Conservation (phyloP, 1,139 yeast species). For the Candida sojae region DNA sequence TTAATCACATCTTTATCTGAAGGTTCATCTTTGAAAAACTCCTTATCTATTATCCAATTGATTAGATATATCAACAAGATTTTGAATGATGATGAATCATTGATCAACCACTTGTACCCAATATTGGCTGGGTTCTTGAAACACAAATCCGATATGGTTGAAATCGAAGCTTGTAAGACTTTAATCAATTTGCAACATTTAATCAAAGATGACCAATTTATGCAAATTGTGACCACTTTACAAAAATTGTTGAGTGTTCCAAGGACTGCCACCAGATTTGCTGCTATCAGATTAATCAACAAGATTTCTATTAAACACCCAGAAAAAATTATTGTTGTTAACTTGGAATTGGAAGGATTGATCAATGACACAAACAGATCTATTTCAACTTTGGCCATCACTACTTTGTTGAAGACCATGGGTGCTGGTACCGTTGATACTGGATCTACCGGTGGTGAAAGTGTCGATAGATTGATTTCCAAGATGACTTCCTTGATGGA, state of each 20-base stretch:
- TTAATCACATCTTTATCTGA: constrained; percentile 79
- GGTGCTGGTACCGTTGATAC: constrained; percentile 57
- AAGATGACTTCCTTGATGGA: constrained; percentile 89
- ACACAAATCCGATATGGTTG: constrained; percentile 88
- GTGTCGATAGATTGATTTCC: constrained; percentile 84
- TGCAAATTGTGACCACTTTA: constrained; percentile 66
- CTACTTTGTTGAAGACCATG: constrained; percentile 93
- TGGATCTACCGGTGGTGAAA: constrained; percentile 49
- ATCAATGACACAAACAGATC: constrained; percentile 89
- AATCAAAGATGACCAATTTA: constrained; percentile 63
- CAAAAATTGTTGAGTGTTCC: constrained; percentile 85
- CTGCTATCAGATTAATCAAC: constrained; percentile 89
- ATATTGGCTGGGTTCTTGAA: constrained; percentile 70
- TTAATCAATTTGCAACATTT: constrained; percentile 63
- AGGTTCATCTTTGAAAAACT: constrained; percentile 62
- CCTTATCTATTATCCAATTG: constrained; percentile 80
- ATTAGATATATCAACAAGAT: constrained; percentile 80
- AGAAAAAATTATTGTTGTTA: constrained; percentile 68
- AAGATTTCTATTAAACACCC: constrained; percentile 82
- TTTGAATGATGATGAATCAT: constrained; percentile 58
- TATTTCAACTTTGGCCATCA: constrained; percentile 97
- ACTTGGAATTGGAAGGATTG: constrained; percentile 79
- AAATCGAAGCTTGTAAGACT: constrained; percentile 89
- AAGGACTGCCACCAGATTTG: constrained; percentile 85
- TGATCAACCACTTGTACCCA: constrained; percentile 59